Base-by-base conservation (phyloP, 441 rosid species). In the Brassica hybrid region DNA sequence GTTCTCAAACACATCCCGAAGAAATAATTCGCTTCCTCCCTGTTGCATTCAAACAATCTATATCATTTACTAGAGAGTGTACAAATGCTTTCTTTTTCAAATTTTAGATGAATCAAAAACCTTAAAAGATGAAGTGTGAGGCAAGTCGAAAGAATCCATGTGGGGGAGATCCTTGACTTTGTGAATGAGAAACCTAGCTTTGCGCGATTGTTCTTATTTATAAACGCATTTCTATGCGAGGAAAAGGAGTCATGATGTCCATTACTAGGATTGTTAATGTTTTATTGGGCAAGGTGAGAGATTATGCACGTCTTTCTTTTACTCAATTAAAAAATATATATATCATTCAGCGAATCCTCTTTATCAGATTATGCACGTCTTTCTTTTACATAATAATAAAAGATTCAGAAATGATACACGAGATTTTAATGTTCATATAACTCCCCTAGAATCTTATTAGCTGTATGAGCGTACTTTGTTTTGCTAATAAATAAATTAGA, bases 1-100 rank as follows among this genome's bases (percentile, higher is more conserved):
- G 58, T 83, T 81, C 14, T 69, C 80, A 69, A 91, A 78, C 54
- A 84, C 95, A 69, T 84, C 81, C 75, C 94, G 83, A 69, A 90
- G 78, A 84, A 89, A 90, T 54, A 87, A 82, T 59, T 87, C 90
- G 43, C 79, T 83, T 63, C 87, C 88, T 61, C 61, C 69, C 69
- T 72, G 45, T 58, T 58, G 6, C 30, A 71, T 9, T 7, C 23
- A 60, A 66, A 67, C 48, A 59, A 38, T 74, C 41, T 34, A 13
- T 14, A 36, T 10, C 3, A 27, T 45, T 11, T 5, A 25, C 6
- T 57, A 48, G 17, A 23, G 30, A 21, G 25, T 8, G 1, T 58
- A 9, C 7, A 18, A 25, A 25, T 58, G 5, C 61, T 34, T 2
- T 27, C 25, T 5, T 27, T 23, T 16, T 2, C 21, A 19, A 18